Evolutionary conservation across 164 flowering plant genomes (phyloP), one percentile per base, ranked within the genome.

Genomic region (Piper longum): DNA sequence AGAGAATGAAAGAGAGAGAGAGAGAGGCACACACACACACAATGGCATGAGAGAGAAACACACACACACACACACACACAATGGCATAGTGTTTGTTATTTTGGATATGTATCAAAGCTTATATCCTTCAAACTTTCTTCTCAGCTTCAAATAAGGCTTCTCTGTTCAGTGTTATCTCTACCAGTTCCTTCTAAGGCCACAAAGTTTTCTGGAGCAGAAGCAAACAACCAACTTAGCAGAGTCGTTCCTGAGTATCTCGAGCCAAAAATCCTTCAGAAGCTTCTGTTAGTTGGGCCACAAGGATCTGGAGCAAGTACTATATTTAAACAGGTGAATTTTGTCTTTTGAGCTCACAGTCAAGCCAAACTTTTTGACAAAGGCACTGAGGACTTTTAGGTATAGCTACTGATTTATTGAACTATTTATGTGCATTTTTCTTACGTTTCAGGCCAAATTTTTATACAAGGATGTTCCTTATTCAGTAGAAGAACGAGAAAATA

Each of bases 291-390:
- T 67, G 98, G 98, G 66, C 72, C 67, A 67, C 67, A 66, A 77
- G 95, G 90, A 66, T 88, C 96, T 74, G 98, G 98, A 44, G 82
- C 98, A 60, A 88, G 95, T 64, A 89, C 98, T 19, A 80, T 92
- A 56, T 92, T 89, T 71, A 92, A 92, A 77, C 98, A 92, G 96
- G 98, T 89, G 74, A 13, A 7, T 9, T 9, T 9, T 56, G 59
- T 19, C 17, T 4, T 48, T 9, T 9, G 14, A 9, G 7, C 12
- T 9, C 9, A 48, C 52, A 48, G 11, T 8, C 36, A 26, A 26
- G 36, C 36, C 36, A 26, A 48, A 48, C 12, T 8, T 48, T 48
- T 9, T 48, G 9, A 1, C 9, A 48, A 48, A 48, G 8, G 14
- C 14, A 48, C 3, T 2, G 8, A 48, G 11, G 52, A 48, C 3